Base-by-base conservation (phyloP, 1,139 yeast genomes). In the Spencermartinsiella ligniputridi region DNA sequence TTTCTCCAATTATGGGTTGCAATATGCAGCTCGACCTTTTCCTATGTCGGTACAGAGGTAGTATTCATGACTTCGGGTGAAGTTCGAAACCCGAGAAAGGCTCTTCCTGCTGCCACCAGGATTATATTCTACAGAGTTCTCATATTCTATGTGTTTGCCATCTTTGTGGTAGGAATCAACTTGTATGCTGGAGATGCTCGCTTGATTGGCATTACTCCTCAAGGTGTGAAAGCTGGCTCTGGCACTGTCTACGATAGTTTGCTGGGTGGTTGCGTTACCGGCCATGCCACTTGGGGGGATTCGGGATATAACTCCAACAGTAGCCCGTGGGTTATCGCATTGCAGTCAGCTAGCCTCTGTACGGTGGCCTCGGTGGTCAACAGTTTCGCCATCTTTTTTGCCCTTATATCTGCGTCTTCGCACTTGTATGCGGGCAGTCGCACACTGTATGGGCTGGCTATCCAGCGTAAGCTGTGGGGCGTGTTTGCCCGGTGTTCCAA, bases 11-110 rank as follows among this genome's bases (percentile, higher is more conserved):
- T 85, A 17, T 53, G 84, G 46, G 76, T 79, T 1, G 87, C 92
- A 0, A 66, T 80, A 1, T 67, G 80, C 42, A 77, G 80, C 20
- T 82, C 89, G 0, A 72, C 86, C 0, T 84, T 82, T 58, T 82
- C 94, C 0, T 86, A 81, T 56, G 78, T 83, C 45, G 95, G 95
- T 0, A 81, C 90, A 0, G 95, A 86, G 55, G 79, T 83, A 50
- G 94, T 87, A 20, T 82, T 85, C 53, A 79, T 87, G 48, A 90
- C 95, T 1, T 92, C 95, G 1, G 86, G 92, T 60, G 96, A 88
- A 62, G 86, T 92, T 9, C 72, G 83, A 50, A 83, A 85, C 54
- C 95, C 96, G 1, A 72, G 95, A 50, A 78, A 76, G 51, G 80
- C 94, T 0, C 69, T 87, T 20, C 95, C 95, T 1, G 75, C 81